Evolutionary conservation across 139 green algal species (phyloP).

Genomic region (Ettlia oleoabundans): DNA sequence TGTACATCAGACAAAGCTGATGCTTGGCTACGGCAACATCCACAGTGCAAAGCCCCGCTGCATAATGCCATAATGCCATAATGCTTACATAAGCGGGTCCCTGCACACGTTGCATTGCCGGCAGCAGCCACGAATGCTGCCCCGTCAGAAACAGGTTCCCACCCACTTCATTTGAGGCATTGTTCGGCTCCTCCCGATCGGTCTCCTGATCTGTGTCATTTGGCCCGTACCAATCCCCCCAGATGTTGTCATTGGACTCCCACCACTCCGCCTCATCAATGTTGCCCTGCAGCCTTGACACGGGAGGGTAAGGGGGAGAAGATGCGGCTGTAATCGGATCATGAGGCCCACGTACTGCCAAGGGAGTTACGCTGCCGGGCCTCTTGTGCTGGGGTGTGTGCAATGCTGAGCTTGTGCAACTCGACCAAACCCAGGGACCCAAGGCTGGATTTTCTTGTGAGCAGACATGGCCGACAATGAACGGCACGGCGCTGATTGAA

Average conservation of each 20-base stretch:
- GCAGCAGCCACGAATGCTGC: not conserved
- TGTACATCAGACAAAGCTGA: too few relatives aligned
- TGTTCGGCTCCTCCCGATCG: not conserved
- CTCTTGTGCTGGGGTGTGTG: too few relatives aligned
- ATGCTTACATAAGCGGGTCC: too few relatives aligned
- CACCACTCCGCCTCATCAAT: not conserved
- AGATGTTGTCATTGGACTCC: not conserved
- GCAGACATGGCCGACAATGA: not conserved
- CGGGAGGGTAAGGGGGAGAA: not conserved
- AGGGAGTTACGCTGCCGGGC: not conserved
- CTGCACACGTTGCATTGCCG: not conserved
- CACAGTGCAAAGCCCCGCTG: too few relatives aligned
- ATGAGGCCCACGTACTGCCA: not conserved
- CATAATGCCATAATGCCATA: too few relatives aligned
- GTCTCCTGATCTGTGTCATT: not conserved
- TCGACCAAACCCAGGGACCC: too few relatives aligned
- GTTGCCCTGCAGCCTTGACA: constrained; percentile 3
- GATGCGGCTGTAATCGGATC: not conserved
- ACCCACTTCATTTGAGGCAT: not conserved
- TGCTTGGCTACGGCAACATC: too few relatives aligned
- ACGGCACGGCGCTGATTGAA: not conserved
- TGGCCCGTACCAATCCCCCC: not conserved
- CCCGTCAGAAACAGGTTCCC: too few relatives aligned
- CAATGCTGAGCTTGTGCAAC: too few relatives aligned
- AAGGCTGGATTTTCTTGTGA: too few relatives aligned